Conservation (phyloP, 257 asterid genomes). For the Cruciata laevipes region DNA sequence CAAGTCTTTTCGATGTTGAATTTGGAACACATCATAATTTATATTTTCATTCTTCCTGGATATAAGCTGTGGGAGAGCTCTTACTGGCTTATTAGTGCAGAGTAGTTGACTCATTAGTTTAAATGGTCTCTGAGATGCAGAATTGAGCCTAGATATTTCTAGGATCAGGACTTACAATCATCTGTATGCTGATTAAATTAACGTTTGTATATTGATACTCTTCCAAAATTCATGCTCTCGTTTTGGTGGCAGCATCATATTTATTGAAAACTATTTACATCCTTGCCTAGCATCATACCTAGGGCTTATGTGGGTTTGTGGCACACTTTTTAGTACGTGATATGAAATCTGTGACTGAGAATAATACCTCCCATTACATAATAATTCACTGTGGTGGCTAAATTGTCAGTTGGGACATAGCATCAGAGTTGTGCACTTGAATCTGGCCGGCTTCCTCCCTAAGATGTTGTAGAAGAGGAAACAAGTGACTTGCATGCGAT, state of each 20-base stretch:
- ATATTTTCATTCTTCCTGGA: background rate
- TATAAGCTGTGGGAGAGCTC: background rate
- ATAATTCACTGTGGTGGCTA: background rate
- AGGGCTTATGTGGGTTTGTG: background rate
- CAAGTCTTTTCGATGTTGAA: background rate
- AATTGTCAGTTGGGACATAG: background rate
- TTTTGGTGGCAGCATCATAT: background rate
- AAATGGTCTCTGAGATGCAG: conserved; percentile 3
- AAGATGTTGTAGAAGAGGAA: conserved; percentile 42
- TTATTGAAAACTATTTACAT: background rate
- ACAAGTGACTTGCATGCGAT: conserved; percentile 43
- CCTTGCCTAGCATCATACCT: background rate
- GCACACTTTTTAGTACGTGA: background rate
- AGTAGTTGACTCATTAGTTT: background rate
- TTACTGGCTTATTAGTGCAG: background rate
- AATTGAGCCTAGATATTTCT: conserved; percentile 11
- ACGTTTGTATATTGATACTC: conserved; percentile 8
- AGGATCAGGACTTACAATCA: conserved; percentile 18
- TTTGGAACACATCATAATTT: background rate
- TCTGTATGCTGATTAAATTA: conserved; percentile 12
- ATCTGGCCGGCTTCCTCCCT: conserved; percentile 18
- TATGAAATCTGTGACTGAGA: too few species aligned
- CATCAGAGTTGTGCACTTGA: background rate
- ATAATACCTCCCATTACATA: background rate
- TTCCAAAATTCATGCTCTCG: background rate